Base-by-base conservation (phyloP, 2,329 filamentous ascomycete species). In the Penicillium sp. region DNA sequence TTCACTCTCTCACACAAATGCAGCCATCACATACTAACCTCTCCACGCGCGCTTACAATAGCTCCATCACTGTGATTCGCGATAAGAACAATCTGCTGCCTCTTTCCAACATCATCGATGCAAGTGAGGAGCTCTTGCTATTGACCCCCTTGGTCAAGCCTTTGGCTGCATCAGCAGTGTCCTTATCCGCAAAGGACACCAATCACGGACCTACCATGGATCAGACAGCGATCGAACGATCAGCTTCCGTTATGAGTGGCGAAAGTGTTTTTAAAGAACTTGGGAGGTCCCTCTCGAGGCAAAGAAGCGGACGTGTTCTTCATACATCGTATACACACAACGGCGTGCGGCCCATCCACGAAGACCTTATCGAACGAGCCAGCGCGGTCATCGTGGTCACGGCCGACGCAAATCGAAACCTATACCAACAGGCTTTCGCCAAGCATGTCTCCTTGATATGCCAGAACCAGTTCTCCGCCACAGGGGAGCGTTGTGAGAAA, bases 371-470 rank as follows among this genome's bases (percentile, higher is more conserved):
- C 74, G 91, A 93, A 67, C 85, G 93, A 69, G 93, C 93, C 12
- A 92, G 90, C 56, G 92, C 91, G 4, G 92, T 97, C 65, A 90
- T 98, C 65, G 89, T 97, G 55, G 86, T 97, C 35, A 97, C 94
- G 0, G 94, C 94, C 10, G 94, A 98, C 78, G 93, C 93, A 0
- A 97, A 97, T 73, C 86, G 93, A 44, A 97, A 98, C 73, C 81
- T 96, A 15, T 98, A 97, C 73, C 94, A 98, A 75, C 88, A 92
- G 55, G 93, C 93, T 0, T 98, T 98, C 74, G 94, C 94, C 1
- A 98, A 97, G 75, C 94, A 98, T 68, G 91, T 97, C 9, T 90
- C 93, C 13, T 95, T 96, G 90, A 94, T 97, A 79, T 97, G 93
- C 78, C 80, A 78, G 61, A 73, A 78, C 9, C 76, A 80, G 47